Percentiles rank a stretch among this genome's conserved stretches.
Conservation (phyloP, 495 filamentous ascomycete genomes). For the Aspergillus panamensis region DNA sequence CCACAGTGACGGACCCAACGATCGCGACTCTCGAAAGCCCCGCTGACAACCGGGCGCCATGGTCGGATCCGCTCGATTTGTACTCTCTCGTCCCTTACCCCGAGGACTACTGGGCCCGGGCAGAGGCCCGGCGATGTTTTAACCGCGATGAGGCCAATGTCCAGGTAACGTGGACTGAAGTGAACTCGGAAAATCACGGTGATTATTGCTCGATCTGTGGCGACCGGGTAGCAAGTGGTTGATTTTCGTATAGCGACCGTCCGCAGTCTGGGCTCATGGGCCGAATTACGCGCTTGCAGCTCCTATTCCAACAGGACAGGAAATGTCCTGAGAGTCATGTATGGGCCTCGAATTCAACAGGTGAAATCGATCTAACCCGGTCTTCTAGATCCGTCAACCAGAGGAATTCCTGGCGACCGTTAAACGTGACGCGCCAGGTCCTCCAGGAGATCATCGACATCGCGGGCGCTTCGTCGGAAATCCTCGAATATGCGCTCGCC, state of each 20-base stretch:
- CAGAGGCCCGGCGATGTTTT: conserved; percentile 14
- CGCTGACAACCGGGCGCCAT: background rate
- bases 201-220: background rate
- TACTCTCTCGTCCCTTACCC: conserved; percentile 17
- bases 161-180: conserved; percentile 16
- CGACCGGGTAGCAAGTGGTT: background rate
- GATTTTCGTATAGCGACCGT: background rate
- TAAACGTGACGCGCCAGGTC: conserved; percentile 35
- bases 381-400: conserved; percentile 40
- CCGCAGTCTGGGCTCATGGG: background rate
- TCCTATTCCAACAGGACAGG: background rate
- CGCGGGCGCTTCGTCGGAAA: conserved; percentile 26
- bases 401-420: conserved; percentile 38
- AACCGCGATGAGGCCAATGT: conserved; percentile 4
- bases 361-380: background rate
- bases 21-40: background rate
- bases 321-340: conserved; percentile 30
- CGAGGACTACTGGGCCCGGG: conserved; percentile 9
- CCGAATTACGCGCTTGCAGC: background rate
- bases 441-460: conserved; percentile 29
- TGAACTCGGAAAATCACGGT: conserved; percentile 5
- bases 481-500: conserved; percentile 36
- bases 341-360: background rate
- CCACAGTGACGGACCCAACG: background rate
- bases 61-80: conserved; percentile 3